Base-by-base conservation (phyloP, 192 early-diverging fungal genomes). In the Gonapodya prolifera region DNA sequence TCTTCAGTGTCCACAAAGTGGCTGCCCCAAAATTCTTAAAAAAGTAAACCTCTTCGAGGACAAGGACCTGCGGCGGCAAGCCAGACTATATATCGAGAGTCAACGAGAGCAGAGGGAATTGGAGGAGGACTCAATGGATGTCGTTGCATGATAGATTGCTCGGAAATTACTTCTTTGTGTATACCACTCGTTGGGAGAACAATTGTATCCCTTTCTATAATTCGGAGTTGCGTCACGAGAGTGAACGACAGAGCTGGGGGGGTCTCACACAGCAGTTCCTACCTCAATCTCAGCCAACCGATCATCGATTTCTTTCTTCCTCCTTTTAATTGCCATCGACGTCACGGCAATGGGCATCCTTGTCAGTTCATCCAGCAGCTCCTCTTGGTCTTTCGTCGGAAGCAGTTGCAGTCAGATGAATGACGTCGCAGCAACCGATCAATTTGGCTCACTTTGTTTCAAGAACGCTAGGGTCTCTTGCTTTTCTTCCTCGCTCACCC, bases 331-430 rank as follows among this genome's bases (percentile, higher is more conserved):
- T 32, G 80, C 75, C 33, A 78, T 33, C 2, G 82, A 75, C 75
- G 87, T 86, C 76, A 86, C 78, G 1, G 83, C 78, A 1, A 89
- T 76, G n/a, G 83, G 84, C 45, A 89, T 86, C 17, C 75, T 71
- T 0, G 80, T 75, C 0, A 89, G 77, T 35, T 80, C 80, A 8
- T 71, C 74, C 32, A 87, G 16, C 1, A 86, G 82, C 29, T 80
- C 71, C 34, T 82, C 77, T 79, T 82, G 82, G 16, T 76, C 81
- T 83, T 75, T 35, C n/a, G n/a, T n/a, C n/a, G n/a, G n/a, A n/a
- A n/a, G n/a, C n/a, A n/a, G n/a, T n/a, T n/a, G n/a, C 35, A 16
- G 18, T 1, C 76, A 36, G 35, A 32, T 23, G 69, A 70, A 35
- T 8, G 2, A 82, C 61, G 34, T 0, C 2, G 73, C 29, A 29